phyloP scores from a whole-genome alignment of 805 yeast genomes.

The Citeromyces matritensis region DNA sequence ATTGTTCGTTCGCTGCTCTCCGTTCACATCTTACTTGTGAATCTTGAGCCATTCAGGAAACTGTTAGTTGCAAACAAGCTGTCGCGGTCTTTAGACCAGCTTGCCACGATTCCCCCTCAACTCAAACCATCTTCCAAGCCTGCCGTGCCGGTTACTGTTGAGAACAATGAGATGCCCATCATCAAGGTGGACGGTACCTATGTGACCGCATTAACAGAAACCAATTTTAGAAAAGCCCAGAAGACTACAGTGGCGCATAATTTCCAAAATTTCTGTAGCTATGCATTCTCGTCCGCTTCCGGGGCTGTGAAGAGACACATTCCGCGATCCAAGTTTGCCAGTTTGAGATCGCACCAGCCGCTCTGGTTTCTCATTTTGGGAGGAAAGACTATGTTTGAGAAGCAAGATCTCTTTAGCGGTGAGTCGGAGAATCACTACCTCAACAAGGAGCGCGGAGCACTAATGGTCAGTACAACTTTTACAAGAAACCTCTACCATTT shows the following conservation, averaged over 20 bases:
- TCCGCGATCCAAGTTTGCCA: conserved; percentile 6
- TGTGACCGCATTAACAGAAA: too few species aligned
- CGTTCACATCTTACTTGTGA: conserved; percentile 13
- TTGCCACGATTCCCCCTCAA: conserved; percentile 6
- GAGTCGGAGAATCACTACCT: conserved; percentile 8
- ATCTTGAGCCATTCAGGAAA: conserved; percentile 8
- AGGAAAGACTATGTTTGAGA: conserved; percentile 28
- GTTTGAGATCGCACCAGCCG: conserved; percentile 22
- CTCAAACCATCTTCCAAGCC: conserved; percentile 3
- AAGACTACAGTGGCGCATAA: conserved; percentile 11
- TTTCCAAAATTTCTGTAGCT: conserved; percentile 19
- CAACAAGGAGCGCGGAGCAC: conserved; percentile 3
- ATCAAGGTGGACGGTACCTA: too few species aligned
- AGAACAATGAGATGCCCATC: too few species aligned
- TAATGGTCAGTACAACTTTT: conserved; percentile 6
- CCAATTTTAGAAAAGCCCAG: too few species aligned
- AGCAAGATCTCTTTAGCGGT: conserved; percentile 29
- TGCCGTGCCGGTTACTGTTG: too few species aligned
- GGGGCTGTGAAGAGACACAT: neutral
- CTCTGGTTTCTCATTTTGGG: conserved; percentile 39
- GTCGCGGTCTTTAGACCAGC: conserved; percentile 8
- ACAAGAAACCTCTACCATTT: conserved; percentile 9
- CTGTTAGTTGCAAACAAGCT: conserved; percentile 5
- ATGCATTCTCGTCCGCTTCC: conserved; percentile 11
- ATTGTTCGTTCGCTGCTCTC: conserved; percentile 13